A percentile compares a stretch with the other conserved stretches of the same genome.
phyloP scores from a whole-genome alignment of 2,329 filamentous ascomycete species.

The Colletotrichum caudatum region DNA sequence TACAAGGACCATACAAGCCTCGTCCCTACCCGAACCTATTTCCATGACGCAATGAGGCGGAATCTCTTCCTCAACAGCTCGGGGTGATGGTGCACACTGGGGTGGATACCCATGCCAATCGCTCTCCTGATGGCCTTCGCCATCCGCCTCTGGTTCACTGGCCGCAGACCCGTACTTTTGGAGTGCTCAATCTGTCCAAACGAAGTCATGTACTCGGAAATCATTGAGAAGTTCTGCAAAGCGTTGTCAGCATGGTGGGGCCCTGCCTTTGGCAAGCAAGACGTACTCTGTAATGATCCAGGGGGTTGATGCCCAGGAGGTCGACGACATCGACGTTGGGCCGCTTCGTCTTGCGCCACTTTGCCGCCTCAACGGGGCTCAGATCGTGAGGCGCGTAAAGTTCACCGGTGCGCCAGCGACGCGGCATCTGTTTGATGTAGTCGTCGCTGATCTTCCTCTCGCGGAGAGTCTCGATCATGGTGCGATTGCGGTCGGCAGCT shows the following conservation, averaged over 20 bases:
- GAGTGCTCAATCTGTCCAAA: constrained; percentile 87
- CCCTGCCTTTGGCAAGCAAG: neutral
- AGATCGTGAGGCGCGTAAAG: constrained; percentile 93
- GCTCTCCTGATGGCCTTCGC: constrained; percentile 92
- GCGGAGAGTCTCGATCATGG: constrained; percentile 54
- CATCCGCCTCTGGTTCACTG: constrained; percentile 91
- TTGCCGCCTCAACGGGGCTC: constrained; percentile 79
- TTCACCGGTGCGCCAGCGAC: constrained; percentile 82
- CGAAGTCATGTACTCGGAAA: constrained; percentile 87
- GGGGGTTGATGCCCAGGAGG: constrained; percentile 80
- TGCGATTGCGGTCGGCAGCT: constrained; percentile 47
- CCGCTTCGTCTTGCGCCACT: constrained; percentile 74
- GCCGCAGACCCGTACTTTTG: constrained; percentile 81
- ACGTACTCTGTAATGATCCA: constrained; percentile 87
- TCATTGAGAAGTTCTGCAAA: constrained; percentile 86
- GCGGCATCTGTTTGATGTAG: constrained; percentile 73
- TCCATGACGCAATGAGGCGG: constrained; percentile 23
- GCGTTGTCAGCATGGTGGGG: neutral
- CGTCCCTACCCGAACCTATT: constrained; percentile 9
- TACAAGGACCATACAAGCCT: neutral
- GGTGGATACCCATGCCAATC: constrained; percentile 91
- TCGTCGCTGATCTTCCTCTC: constrained; percentile 60
- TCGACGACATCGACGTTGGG: constrained; percentile 81
- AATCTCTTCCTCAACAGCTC: constrained; percentile 72
- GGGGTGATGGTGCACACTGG: constrained; percentile 89